These are phyloP conservation scores for Diversispora eburnea DNA, from an alignment of 192 early-diverging fungal species.

Conservation along the genomic window DNA sequence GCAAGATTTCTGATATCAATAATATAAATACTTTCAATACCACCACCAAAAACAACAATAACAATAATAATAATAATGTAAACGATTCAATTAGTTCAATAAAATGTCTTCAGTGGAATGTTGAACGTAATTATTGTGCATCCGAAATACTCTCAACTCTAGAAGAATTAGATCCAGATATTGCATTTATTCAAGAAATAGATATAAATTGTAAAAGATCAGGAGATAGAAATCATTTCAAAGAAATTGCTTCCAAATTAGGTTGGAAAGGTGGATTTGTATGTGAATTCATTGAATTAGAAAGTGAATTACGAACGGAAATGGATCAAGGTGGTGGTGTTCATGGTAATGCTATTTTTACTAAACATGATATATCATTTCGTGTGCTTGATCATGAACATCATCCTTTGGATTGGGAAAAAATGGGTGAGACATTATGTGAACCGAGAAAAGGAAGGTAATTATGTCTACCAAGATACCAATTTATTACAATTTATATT, in stretches of 20 bases:
- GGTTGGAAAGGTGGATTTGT: conserved; percentile 64
- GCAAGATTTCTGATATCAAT: neutral
- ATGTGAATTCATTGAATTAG: conserved; percentile 72
- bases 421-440: conserved; percentile 51
- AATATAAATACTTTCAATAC: neutral
- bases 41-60: neutral
- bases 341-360: conserved; percentile 75
- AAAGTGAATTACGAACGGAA: conserved; percentile 49
- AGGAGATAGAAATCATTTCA: conserved; percentile 55
- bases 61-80: neutral
- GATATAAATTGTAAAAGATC: conserved; percentile 73
- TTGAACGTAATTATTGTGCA: conserved; percentile 75
- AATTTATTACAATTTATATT: neutral
- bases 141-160: conserved; percentile 55
- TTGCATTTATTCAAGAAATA: conserved; percentile 71
- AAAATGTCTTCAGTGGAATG: conserved; percentile 76
- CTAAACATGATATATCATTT: conserved; percentile 59
- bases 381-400: conserved; percentile 62
- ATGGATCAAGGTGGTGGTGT: conserved; percentile 71
- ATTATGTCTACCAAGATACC: too few relatives aligned
- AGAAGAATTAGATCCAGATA: conserved; percentile 60
- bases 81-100: conserved; percentile 34
- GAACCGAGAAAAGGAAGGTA: conserved; percentile 68
- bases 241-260: conserved; percentile 56
- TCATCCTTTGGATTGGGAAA: conserved; percentile 70